These are phyloP conservation scores for Acanthamoeba healyi DNA, from an alignment of 208 protist species.

Conservation along the genomic window DNA sequence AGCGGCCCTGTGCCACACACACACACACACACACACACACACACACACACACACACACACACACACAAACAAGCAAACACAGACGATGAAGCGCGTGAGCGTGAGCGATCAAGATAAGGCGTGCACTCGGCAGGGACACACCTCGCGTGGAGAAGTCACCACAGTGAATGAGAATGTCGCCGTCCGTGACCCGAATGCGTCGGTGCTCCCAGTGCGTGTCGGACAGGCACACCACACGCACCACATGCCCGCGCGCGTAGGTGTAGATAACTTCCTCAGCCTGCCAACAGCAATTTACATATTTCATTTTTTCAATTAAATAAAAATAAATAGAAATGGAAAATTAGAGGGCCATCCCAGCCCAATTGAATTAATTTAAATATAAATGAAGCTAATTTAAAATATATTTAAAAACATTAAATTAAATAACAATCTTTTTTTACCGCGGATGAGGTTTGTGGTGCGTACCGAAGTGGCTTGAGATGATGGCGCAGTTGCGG, in stretches of 20 bases:
- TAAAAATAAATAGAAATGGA: too few species aligned
- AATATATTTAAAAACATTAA: not conserved
- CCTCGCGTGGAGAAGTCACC: constrained; percentile 66
- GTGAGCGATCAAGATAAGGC: too few species aligned
- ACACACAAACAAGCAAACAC: not conserved
- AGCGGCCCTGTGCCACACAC: not conserved
- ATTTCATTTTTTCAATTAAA: too few species aligned
- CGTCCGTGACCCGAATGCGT: constrained; percentile 35
- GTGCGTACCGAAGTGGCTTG: not conserved
- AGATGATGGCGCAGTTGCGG: not conserved
- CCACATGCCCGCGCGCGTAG: not conserved
- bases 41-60: not conserved
- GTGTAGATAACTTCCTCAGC: not conserved
- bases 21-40: not conserved
- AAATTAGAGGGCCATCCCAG: too few species aligned
- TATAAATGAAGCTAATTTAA: too few species aligned
- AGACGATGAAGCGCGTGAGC: not conserved
- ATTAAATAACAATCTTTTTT: too few species aligned
- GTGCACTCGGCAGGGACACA: not conserved
- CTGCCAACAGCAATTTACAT: too few species aligned
- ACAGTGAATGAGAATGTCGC: constrained; percentile 68
- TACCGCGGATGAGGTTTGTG: too few species aligned
- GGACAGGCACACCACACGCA: constrained; percentile 73
- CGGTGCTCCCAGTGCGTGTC: constrained; percentile 74
- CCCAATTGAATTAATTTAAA: too few species aligned